phyloP scores from a whole-genome alignment of 331 rosid genomes.

The Dryas integrifolia region DNA sequence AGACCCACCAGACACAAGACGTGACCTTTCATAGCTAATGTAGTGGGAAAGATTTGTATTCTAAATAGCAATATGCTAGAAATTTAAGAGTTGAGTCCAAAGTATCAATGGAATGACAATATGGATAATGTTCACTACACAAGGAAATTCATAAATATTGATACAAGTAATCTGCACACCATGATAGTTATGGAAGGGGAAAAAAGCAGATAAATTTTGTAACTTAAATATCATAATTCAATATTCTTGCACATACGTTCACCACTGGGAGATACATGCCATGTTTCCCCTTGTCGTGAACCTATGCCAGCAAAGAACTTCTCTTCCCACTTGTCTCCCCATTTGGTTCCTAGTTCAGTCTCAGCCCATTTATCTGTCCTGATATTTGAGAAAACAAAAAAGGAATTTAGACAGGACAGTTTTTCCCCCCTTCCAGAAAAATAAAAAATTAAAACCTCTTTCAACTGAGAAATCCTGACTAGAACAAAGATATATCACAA shows the following conservation, averaged over 20 bases:
- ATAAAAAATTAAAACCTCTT: no score
- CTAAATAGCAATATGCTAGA: background rate
- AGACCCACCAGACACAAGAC: background rate
- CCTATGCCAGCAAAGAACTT: conserved; percentile 90
- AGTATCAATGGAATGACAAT: background rate
- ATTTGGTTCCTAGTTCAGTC: conserved; percentile 87
- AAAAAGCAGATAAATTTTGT: background rate
- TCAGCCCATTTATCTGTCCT: conserved; percentile 99
- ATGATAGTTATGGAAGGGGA: background rate
- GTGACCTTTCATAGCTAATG: background rate
- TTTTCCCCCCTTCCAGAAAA: no score
- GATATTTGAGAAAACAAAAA: conserved; percentile 19
- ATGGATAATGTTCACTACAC: background rate
- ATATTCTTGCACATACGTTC: conserved; percentile 60
- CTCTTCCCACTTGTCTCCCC: conserved; percentile 99
- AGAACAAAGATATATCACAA: no score
- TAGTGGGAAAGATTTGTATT: background rate
- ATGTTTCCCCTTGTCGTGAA: conserved; percentile 95
- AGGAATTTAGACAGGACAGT: background rate
- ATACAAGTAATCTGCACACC: background rate
- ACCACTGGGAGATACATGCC: conserved; percentile 84
- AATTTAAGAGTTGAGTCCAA: background rate
- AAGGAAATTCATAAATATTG: background rate
- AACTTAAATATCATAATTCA: background rate
- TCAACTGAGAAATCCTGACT: no score